phyloP scores from a whole-genome alignment of 2,329 filamentous ascomycete genomes.

The Pestalotiopsis sp. region DNA sequence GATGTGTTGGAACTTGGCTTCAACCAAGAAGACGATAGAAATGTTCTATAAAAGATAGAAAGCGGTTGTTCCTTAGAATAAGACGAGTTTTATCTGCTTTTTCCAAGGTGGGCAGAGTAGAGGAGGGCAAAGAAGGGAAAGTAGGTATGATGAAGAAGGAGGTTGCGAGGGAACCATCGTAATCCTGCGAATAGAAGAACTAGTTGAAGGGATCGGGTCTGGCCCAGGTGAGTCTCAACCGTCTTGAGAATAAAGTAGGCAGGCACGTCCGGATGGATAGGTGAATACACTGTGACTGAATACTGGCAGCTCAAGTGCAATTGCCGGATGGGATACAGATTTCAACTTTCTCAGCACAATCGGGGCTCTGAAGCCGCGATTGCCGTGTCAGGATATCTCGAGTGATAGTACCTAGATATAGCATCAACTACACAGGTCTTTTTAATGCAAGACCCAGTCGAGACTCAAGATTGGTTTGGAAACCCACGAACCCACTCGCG shows the following conservation, averaged over 20 bases:
- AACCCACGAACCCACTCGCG: too few relatives aligned
- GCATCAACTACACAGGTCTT: too few relatives aligned
- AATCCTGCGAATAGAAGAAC: neutral
- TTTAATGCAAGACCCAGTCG: too few relatives aligned
- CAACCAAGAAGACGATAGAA: neutral
- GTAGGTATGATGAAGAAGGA: neutral
- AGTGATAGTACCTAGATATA: too few relatives aligned
- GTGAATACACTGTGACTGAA: too few relatives aligned
- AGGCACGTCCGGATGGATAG: neutral
- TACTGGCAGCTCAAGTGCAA: neutral
- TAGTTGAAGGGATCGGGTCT: neutral
- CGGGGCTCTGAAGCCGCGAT: too few relatives aligned
- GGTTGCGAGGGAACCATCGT: neutral
- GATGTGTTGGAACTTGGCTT: neutral
- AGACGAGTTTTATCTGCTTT: neutral
- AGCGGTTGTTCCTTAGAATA: neutral
- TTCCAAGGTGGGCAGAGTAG: neutral
- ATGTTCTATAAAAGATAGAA: neutral
- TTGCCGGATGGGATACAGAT: neutral
- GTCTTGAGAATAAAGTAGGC: neutral
- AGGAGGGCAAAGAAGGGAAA: neutral
- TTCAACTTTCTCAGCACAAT: too few relatives aligned
- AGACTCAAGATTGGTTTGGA: too few relatives aligned
- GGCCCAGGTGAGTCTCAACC: neutral
- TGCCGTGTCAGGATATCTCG: too few relatives aligned